phyloP scores from a whole-genome alignment of 2,329 filamentous ascomycete genomes.

The Chrysosphaeria jannelii region DNA sequence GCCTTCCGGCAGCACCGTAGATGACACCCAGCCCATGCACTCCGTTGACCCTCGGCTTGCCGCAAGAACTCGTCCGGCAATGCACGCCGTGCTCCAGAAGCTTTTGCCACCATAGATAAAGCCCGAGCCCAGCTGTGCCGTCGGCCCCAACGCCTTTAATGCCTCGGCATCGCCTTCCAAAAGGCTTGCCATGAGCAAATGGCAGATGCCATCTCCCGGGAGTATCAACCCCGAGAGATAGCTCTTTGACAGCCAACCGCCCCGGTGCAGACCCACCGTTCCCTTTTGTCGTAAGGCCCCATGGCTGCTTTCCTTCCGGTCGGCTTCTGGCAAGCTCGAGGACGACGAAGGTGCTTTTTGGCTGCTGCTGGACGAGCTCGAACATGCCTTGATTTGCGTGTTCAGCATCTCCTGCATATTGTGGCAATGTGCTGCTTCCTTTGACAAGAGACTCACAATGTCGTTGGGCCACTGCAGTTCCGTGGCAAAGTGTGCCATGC shows the following conservation, averaged over 20 bases:
- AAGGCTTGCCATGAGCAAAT: conserved; percentile 34
- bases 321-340: too few relatives aligned
- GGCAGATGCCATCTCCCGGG: conserved; percentile 29
- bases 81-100: conserved; percentile 37
- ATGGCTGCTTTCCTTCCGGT: too few relatives aligned
- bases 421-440: not conserved
- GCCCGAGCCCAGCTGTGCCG: conserved; percentile 30
- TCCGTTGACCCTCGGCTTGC: conserved; percentile 29
- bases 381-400: conserved; percentile 10
- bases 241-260: conserved; percentile 37
- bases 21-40: conserved; percentile 39
- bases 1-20: conserved; percentile 19
- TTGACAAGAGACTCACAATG: not conserved
- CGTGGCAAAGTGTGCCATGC: conserved; percentile 30
- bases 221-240: conserved; percentile 34
- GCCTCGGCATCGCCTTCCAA: conserved; percentile 32
- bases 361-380: conserved; percentile 2
- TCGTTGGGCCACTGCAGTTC: conserved; percentile 29
- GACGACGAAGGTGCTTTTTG: too few relatives aligned
- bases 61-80: conserved; percentile 32
- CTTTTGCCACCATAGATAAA: conserved; percentile 32
- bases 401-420: conserved; percentile 9
- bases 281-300: too few relatives aligned
- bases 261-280: conserved; percentile 24
- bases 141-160: conserved; percentile 23